Evolutionary conservation across 352 stramenopile genomes (phyloP).

Genomic region (Phytophthora cactorum): DNA sequence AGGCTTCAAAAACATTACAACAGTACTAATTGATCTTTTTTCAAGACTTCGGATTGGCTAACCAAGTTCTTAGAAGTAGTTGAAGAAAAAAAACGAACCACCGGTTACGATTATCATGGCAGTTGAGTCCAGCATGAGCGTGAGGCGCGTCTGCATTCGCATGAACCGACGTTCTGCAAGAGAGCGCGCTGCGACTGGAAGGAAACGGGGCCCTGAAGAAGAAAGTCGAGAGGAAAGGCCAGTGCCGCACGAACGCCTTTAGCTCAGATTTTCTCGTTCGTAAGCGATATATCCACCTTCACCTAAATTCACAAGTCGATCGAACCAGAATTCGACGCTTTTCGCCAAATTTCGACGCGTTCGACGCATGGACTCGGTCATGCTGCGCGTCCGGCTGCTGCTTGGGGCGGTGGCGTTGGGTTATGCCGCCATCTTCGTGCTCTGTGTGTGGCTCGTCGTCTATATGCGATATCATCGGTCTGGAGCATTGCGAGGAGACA

Average conservation of each 20-base stretch:
- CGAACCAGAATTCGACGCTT: slow-evolving; percentile 12
- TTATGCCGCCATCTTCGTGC: slow-evolving; percentile 50
- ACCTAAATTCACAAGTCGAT: slow-evolving; percentile 26
- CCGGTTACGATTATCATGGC: slow-evolving; percentile 15
- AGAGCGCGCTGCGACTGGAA: slow-evolving; percentile 11
- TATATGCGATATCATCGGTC: slow-evolving; percentile 68
- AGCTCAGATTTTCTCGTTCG: slow-evolving; percentile 2
- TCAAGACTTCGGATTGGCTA: not conserved
- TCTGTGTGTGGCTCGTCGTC: slow-evolving; percentile 49
- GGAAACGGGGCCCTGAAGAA: slow-evolving; percentile 3
- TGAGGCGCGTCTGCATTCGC: slow-evolving; percentile 15
- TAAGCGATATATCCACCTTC: slow-evolving; percentile 2
- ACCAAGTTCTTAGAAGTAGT: not conserved
- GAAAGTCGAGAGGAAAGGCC: slow-evolving; percentile 31
- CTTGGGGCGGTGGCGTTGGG: slow-evolving; percentile 45
- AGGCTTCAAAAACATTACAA: not conserved
- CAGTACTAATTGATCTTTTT: not conserved
- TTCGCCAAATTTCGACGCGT: not conserved
- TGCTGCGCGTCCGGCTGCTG: slow-evolving; percentile 32
- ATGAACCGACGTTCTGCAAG: slow-evolving; percentile 25
- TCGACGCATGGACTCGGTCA: slow-evolving; percentile 25
- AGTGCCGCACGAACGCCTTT: slow-evolving; percentile 6
- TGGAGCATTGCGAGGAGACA: slow-evolving; percentile 55
- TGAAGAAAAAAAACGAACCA: not conserved
- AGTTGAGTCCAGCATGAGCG: slow-evolving; percentile 24